Evolutionary conservation across 164 flowering plant species (phyloP).

Genomic region (Magnolia officinalis): DNA sequence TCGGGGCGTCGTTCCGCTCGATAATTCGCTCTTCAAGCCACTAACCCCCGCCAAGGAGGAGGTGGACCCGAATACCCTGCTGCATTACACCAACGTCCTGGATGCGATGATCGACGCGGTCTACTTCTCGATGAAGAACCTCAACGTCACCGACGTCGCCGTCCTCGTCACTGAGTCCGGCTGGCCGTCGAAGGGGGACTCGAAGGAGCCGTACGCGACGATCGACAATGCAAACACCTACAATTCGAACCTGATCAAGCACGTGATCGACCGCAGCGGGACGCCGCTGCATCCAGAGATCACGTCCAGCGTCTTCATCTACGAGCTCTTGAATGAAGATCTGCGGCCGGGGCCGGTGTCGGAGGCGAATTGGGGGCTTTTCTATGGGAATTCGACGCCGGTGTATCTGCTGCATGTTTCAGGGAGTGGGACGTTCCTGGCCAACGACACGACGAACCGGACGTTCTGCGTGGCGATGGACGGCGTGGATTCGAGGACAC

Average conservation of each 20-base stretch:
- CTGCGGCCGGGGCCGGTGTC: slow-evolving; percentile 70
- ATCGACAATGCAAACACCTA: slow-evolving; percentile 80
- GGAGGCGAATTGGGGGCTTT: slow-evolving; percentile 92
- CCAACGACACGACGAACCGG: slow-evolving; percentile 84
- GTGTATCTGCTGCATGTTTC: slow-evolving; percentile 80
- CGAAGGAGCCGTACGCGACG: slow-evolving; percentile 74
- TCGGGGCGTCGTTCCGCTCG: slow-evolving; percentile 87
- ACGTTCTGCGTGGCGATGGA: slow-evolving; percentile 82
- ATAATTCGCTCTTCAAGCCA: slow-evolving; percentile 73
- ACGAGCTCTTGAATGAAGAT: slow-evolving; percentile 91
- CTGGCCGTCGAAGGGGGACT: slow-evolving; percentile 88
- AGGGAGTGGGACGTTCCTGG: slow-evolving; percentile 77
- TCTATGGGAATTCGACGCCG: slow-evolving; percentile 69
- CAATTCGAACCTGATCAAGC: slow-evolving; percentile 86
- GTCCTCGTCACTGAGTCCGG: slow-evolving; percentile 88
- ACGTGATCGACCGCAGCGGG: slow-evolving; percentile 59
- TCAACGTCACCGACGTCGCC: slow-evolving; percentile 66
- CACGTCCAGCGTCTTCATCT: slow-evolving; percentile 78
- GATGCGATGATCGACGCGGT: slow-evolving; percentile 95
- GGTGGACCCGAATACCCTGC: slow-evolving; percentile 92
- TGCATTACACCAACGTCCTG: slow-evolving; percentile 86
- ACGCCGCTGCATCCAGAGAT: slow-evolving; percentile 85
- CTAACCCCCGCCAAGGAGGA: slow-evolving; percentile 82
- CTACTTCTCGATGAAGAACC: slow-evolving; percentile 77
- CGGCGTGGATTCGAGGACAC: slow-evolving; percentile 53